Percentiles rank a stretch among this genome's conserved stretches.
Conservation (phyloP, 805 yeast species). For the Tetrapisispora arboricola region DNA sequence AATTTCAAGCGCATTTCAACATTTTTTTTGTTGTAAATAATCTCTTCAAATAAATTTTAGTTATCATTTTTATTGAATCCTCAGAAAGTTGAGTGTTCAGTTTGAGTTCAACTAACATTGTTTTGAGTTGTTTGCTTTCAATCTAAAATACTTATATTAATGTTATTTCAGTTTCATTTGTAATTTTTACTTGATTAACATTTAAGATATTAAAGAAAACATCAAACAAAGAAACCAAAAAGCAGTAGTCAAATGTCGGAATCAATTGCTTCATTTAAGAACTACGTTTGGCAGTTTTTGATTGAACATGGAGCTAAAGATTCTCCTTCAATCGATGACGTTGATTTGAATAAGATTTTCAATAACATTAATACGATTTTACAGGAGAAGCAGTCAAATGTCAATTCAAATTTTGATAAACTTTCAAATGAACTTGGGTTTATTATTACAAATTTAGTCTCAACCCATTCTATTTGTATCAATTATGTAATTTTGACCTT, state of each 20-base stretch:
- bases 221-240: no score
- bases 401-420: neutral
- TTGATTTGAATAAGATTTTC: constrained; percentile 1
- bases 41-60: no score
- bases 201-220: no score
- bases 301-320: neutral
- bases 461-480: neutral
- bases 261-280: neutral
- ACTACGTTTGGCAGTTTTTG: neutral
- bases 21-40: no score
- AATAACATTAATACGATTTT: neutral
- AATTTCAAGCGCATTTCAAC: no score
- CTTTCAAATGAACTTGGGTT: neutral
- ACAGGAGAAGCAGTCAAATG: neutral
- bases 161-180: no score
- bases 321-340: neutral
- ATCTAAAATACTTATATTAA: no score
- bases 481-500: constrained; percentile 4
- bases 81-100: no score
- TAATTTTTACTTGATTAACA: no score
- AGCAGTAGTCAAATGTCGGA: neutral
- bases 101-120: no score
- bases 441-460: neutral
- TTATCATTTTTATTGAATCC: no score
- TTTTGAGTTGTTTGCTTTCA: no score